Evolutionary conservation across 768 basidiomycete genomes (phyloP), one percentile per base, ranked within the genome.

Genomic region (Hygrocybe coccinea): DNA sequence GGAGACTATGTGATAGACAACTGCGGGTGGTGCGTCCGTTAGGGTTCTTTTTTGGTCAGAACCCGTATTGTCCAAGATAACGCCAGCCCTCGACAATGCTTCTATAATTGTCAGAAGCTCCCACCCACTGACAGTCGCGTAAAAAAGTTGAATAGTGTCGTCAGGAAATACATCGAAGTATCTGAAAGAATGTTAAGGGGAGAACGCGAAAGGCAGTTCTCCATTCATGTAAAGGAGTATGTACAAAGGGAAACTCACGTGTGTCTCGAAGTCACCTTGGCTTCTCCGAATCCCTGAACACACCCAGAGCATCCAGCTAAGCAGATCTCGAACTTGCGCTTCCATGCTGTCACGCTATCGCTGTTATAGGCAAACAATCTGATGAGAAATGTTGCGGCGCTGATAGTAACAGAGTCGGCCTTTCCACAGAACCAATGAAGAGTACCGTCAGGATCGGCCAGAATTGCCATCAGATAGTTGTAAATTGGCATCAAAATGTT

Each of bases 381-480:
- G 36, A 95, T 74, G 48, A 91, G 78, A 71, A 94, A 97, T 0
- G 83, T 84, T 0, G 94, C 91, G 1, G 86, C 82, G 56, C 82
- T 85, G 8, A 78, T 68, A 0, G 80, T 84, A 34, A 81, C 71
- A 8, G 76, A 65, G 33, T 79, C 71, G 3, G 85, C 86, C 36
- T 78, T 76, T 25, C 72, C 67, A 68, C 94, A 97, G 67, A 88
- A 95, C 91, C 91, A 95, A 63, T 97, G 93, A 52, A 79, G 56
- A 29, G 57, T 58, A 33, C 71, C 68, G 48, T 77, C 76, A 43
- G 67, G 65, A 45, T 68, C 65, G 48, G 72, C 68, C 3, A 74
- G 70, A 0, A 76, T 70, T 17, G 67, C 69, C 69, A 86, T 78
- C 9, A 90, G 71, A 64, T 83, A 80, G 11, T 67, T 68, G 64